These are phyloP conservation scores for Phialophora verrucosa DNA, from an alignment of 2,329 filamentous ascomycete genomes.

Conservation along the genomic window DNA sequence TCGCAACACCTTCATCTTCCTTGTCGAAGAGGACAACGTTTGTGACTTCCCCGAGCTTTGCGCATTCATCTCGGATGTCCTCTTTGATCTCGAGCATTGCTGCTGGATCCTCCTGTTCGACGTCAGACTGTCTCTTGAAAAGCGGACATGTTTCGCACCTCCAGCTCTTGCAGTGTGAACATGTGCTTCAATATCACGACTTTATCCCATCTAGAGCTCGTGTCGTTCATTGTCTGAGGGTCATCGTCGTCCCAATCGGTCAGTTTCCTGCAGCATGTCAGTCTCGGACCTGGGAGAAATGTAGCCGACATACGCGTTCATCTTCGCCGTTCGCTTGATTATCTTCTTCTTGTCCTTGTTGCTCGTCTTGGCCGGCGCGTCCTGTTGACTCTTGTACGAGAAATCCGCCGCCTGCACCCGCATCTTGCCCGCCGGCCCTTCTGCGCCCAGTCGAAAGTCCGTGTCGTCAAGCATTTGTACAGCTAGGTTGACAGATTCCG, in stretches of 20 bases:
- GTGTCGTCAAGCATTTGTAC: slow-evolving; percentile 61
- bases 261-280: slow-evolving; percentile 67
- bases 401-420: slow-evolving; percentile 82
- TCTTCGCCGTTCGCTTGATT: slow-evolving; percentile 86
- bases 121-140: slow-evolving; percentile 9
- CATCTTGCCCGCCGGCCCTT: slow-evolving; percentile 66
- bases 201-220: slow-evolving; percentile 70
- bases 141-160: slow-evolving; percentile 49
- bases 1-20: slow-evolving; percentile 82
- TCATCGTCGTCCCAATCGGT: slow-evolving; percentile 96
- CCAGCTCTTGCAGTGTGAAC: slow-evolving; percentile 85
- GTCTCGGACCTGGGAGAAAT: not conserved
- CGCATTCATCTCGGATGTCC: slow-evolving; percentile 88
- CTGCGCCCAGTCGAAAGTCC: slow-evolving; percentile 72
- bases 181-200: slow-evolving; percentile 88
- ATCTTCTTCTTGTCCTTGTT: slow-evolving; percentile 82
- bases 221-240: slow-evolving; percentile 63
- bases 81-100: slow-evolving; percentile 90
- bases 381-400: slow-evolving; percentile 87
- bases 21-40: slow-evolving; percentile 90
- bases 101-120: slow-evolving; percentile 71
- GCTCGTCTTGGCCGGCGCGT: slow-evolving; percentile 59
- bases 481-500: slow-evolving; percentile 79
- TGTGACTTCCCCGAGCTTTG: slow-evolving; percentile 83
- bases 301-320: slow-evolving; percentile 64